Conservation (phyloP, 1,284 basidiomycete species). For the Caloboletus firmus region DNA sequence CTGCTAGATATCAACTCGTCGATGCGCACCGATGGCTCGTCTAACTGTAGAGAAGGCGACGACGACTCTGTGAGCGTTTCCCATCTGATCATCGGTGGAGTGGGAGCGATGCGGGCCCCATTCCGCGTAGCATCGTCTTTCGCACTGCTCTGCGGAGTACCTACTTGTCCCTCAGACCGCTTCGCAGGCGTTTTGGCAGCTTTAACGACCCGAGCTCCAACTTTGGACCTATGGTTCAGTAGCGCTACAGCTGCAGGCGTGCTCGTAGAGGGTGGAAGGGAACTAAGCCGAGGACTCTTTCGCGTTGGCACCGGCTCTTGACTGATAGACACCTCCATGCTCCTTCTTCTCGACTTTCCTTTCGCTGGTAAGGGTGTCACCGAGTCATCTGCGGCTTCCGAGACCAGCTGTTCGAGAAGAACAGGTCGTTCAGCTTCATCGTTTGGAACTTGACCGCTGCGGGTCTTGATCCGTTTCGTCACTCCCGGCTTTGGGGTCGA, state of each 20-base stretch:
- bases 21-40: constrained; percentile 28
- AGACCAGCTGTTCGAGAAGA: constrained; percentile 13
- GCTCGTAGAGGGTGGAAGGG: constrained; percentile 5
- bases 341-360: constrained; percentile 4
- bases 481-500: constrained; percentile 32
- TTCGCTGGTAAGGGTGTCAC: constrained; percentile 4
- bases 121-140: not conserved
- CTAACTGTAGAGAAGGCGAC: constrained; percentile 21
- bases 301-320: constrained; percentile 14
- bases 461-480: constrained; percentile 39
- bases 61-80: constrained; percentile 25
- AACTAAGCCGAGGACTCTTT: constrained; percentile 14
- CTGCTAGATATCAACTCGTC: constrained; percentile 45
- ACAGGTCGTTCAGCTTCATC: constrained; percentile 19
- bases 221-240: constrained; percentile 3
- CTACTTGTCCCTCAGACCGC: not conserved
- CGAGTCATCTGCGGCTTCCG: not conserved
- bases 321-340: not conserved
- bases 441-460: constrained; percentile 32
- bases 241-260: constrained; percentile 8
- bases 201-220: not conserved
- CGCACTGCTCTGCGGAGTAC: not conserved
- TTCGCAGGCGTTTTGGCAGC: constrained; percentile 18
- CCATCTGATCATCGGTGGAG: constrained; percentile 23
- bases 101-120: not conserved